Evolutionary conservation across 2,329 filamentous ascomycete species (phyloP), one percentile per base, ranked within the genome.

Genomic region (Alternaria sp.): DNA sequence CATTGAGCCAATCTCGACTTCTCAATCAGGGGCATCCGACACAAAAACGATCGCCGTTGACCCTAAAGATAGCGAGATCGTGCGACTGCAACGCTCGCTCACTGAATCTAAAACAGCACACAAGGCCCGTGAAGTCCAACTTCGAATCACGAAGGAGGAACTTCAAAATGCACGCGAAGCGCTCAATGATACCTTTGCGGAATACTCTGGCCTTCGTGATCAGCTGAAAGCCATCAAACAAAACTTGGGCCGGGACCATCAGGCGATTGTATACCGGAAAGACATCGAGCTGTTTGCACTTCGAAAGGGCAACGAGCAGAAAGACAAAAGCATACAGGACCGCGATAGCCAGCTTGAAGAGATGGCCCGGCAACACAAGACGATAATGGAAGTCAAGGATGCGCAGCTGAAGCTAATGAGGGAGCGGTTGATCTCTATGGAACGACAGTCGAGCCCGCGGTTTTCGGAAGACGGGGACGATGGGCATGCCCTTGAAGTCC

Each of bases 241-340:
- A 23, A 71, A 64, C 8, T 61, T 78, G 25, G 75, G 68, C 23
- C 72, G 73, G 3, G 72, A 78, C 25, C 77, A 79, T 20, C 77
- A 79, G 63, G 68, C 75, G 12, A 62, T 74, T 45, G 61, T 78
- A 55, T 79, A 79, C 51, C 71, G 77, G 20, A 79, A 78, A 51
- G 77, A 79, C 51, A 79, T 79, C 49, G 77, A 79, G 54, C 64
- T 79, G 15, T 79, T 79, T 65, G 77, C 77, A 6, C 68, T 78
- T 10, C 74, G 77, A 3, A 79, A 79, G 60, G 72, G 69, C 18
- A 78, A 74, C 60, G 76, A 78, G 45, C 76, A 77, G 50, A 78
- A 78, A 55, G 77, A 79, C 55, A 75, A 66, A 59, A 64, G 68
- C 47, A 73, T 78, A 55, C 72, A 71, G 26, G 76, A 78, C 4